Percentiles rank a stretch among this genome's conserved stretches.
Conservation (phyloP, 495 filamentous ascomycete genomes). For the Trichoderma gamsii region DNA sequence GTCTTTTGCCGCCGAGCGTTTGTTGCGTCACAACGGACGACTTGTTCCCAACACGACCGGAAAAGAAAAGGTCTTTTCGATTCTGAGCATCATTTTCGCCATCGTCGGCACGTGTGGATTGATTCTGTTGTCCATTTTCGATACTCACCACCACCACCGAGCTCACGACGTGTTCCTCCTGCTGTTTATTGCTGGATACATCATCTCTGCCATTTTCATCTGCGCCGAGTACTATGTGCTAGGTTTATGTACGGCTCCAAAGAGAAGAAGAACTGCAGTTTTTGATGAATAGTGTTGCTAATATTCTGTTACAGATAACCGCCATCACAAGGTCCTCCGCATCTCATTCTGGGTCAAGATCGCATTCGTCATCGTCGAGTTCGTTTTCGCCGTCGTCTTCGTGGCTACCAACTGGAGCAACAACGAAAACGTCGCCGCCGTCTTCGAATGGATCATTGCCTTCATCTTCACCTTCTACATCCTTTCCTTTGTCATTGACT, state of each 20-base stretch:
- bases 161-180: conserved; percentile 73
- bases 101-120: conserved; percentile 70
- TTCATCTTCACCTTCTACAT: conserved; percentile 89
- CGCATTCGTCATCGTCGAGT: conserved; percentile 69
- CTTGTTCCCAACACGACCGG: conserved; percentile 62
- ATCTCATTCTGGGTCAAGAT: conserved; percentile 79
- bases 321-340: conserved; percentile 64
- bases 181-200: conserved; percentile 79
- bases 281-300: not conserved
- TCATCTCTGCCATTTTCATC: conserved; percentile 75
- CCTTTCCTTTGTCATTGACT: conserved; percentile 80
- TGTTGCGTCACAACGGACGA: conserved; percentile 70
- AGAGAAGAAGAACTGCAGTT: not conserved
- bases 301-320: conserved; percentile 47
- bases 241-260: conserved; percentile 37
- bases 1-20: conserved; percentile 72
- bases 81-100: conserved; percentile 64
- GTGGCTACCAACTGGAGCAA: conserved; percentile 35
- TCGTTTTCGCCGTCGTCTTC: conserved; percentile 66
- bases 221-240: conserved; percentile 84
- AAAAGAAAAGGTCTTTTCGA: conserved; percentile 64
- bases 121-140: conserved; percentile 78
- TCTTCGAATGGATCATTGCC: conserved; percentile 72
- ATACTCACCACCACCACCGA: conserved; percentile 58
- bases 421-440: conserved; percentile 49